A percentile compares a stretch with the other conserved stretches of the same genome.
Conservation (phyloP, 768 basidiomycete genomes). For the Stropharia rugosoannulata region DNA sequence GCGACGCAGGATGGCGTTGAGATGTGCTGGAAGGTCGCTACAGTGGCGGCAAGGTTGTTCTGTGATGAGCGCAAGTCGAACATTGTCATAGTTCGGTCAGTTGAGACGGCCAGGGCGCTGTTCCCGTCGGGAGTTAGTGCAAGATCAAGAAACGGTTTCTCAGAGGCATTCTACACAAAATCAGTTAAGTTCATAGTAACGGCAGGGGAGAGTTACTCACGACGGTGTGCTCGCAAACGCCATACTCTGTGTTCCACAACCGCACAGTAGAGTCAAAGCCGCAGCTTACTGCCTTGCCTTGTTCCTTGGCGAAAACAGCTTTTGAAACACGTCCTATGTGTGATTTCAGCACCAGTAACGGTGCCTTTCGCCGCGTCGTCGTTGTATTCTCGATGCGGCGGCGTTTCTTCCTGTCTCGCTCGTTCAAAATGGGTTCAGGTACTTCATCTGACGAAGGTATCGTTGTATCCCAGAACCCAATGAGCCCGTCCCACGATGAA, state of each 20-base stretch:
- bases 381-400: constrained; percentile 48
- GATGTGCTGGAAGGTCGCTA: constrained; percentile 54
- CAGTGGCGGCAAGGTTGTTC: constrained; percentile 23
- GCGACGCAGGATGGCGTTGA: constrained; percentile 68
- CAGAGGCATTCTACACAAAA: constrained; percentile 54
- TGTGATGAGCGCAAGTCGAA: constrained; percentile 61
- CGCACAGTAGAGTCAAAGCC: constrained; percentile 91
- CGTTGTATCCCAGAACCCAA: constrained; percentile 77
- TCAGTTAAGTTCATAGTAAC: background rate
- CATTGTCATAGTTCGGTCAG: constrained; percentile 71
- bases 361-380: constrained; percentile 60
- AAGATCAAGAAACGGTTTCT: constrained; percentile 75
- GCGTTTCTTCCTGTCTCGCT: constrained; percentile 58
- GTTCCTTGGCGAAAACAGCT: constrained; percentile 42
- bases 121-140: constrained; percentile 43
- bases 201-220: constrained; percentile 38
- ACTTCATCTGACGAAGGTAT: constrained; percentile 69
- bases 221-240: constrained; percentile 68
- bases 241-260: constrained; percentile 82
- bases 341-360: constrained; percentile 71
- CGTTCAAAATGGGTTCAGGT: constrained; percentile 32
- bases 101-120: constrained; percentile 60
- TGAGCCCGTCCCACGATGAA: constrained; percentile 82
- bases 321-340: constrained; percentile 84
- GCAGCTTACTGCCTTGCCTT: constrained; percentile 61